Evolutionary conservation across 768 basidiomycete genomes (phyloP).

Genomic region (Pholiota conissans): DNA sequence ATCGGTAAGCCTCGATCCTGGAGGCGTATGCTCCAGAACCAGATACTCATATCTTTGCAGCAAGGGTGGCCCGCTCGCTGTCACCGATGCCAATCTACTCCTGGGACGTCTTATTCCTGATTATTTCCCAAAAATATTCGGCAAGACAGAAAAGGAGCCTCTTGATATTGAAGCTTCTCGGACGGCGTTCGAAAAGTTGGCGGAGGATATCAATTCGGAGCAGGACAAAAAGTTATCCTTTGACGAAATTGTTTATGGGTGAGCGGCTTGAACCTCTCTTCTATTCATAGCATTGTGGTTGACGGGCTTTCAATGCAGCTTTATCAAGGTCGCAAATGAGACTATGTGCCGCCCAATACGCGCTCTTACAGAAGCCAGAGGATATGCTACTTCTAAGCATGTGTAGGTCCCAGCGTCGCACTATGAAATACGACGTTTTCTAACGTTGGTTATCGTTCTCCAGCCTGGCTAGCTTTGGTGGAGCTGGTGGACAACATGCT

Average conservation of each 20-base stretch:
- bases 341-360: slow-evolving; percentile 95
- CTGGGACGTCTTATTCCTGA: slow-evolving; percentile 87
- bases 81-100: slow-evolving; percentile 91
- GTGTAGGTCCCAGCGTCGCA: slow-evolving; percentile 32
- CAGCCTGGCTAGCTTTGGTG: slow-evolving; percentile 81
- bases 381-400: slow-evolving; percentile 80
- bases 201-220: slow-evolving; percentile 67
- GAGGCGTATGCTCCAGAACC: background rate
- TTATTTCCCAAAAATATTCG: slow-evolving; percentile 95
- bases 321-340: slow-evolving; percentile 95
- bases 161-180: slow-evolving; percentile 75
- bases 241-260: slow-evolving; percentile 92
- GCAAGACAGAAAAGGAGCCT: slow-evolving; percentile 82
- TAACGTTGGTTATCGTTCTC: background rate
- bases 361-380: slow-evolving; percentile 86
- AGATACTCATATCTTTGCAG: slow-evolving; percentile 33
- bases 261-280: background rate
- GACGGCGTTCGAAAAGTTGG: slow-evolving; percentile 64
- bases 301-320: slow-evolving; percentile 43
- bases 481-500: slow-evolving; percentile 90
- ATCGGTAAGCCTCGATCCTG: slow-evolving; percentile 52
- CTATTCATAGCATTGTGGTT: background rate
- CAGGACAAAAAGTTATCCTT: slow-evolving; percentile 59
- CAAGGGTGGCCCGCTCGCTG: slow-evolving; percentile 88
- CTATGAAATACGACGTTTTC: too few relatives aligned